Evolutionary conservation across 2,329 filamentous ascomycete species (phyloP).

Genomic region (Claviceps monticola): DNA sequence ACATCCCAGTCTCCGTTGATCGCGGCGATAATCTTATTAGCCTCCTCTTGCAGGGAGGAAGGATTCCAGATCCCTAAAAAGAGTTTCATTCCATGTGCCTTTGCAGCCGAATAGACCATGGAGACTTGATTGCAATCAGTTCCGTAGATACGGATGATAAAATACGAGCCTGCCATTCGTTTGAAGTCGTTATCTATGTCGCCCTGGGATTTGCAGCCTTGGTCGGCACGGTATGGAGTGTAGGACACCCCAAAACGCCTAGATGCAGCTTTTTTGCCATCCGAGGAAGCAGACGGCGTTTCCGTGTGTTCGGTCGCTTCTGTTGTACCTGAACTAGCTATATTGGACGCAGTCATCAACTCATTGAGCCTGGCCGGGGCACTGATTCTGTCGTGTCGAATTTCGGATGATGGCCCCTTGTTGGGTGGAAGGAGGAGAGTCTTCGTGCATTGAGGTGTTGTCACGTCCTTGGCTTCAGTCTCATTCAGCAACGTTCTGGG

Average conservation of each 20-base stretch:
- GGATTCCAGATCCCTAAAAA: slow-evolving; percentile 65
- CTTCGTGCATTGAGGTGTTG: slow-evolving; percentile 3
- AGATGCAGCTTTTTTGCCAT: slow-evolving; percentile 2
- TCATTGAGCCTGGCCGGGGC: not conserved
- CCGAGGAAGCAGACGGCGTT: not conserved
- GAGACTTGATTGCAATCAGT: slow-evolving; percentile 63
- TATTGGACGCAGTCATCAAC: not conserved
- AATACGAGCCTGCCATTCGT: slow-evolving; percentile 37
- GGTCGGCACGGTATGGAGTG: slow-evolving; percentile 34
- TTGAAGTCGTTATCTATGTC: slow-evolving; percentile 53
- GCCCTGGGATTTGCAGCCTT: slow-evolving; percentile 50
- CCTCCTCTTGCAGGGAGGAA: slow-evolving; percentile 37
- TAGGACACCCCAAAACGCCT: slow-evolving; percentile 31
- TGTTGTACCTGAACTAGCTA: not conserved
- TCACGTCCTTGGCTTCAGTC: not conserved
- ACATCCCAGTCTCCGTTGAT: slow-evolving; percentile 50
- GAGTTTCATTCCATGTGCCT: slow-evolving; percentile 50
- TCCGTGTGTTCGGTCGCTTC: not conserved
- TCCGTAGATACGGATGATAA: slow-evolving; percentile 62
- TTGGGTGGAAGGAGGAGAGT: not conserved
- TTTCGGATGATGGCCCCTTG: not conserved
- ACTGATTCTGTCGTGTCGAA: not conserved
- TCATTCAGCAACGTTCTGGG: not conserved
- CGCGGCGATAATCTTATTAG: slow-evolving; percentile 45
- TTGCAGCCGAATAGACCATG: slow-evolving; percentile 47